These are phyloP conservation scores for Xylaria intraflava DNA, from an alignment of 495 filamentous ascomycete genomes.

Conservation along the genomic window DNA sequence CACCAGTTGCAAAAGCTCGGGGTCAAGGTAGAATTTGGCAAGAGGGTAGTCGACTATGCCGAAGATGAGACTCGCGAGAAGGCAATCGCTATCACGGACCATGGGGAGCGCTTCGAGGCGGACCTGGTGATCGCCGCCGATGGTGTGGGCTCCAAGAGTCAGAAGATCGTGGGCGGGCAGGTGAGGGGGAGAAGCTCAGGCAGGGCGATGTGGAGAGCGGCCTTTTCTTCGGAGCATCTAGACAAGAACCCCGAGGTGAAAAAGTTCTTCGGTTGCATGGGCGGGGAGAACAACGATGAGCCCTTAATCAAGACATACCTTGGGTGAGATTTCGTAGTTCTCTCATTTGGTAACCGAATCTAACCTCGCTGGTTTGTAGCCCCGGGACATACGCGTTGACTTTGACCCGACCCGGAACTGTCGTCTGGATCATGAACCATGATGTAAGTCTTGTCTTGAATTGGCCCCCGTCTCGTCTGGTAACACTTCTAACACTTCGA, in stretches of 20 bases:
- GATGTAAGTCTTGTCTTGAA: slow-evolving; percentile 30
- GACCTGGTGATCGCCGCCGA: slow-evolving; percentile 57
- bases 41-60: slow-evolving; percentile 43
- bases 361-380: slow-evolving; percentile 16
- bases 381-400: slow-evolving; percentile 46
- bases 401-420: slow-evolving; percentile 41
- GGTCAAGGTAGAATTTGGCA: slow-evolving; percentile 47
- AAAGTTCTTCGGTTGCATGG: slow-evolving; percentile 38
- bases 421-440: slow-evolving; percentile 54
- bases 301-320: slow-evolving; percentile 38
- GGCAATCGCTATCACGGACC: slow-evolving; percentile 41
- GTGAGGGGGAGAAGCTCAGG: slow-evolving; percentile 42
- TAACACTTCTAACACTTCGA: slow-evolving; percentile 4
- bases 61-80: slow-evolving; percentile 39
- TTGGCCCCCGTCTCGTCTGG: not conserved
- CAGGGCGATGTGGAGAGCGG: slow-evolving; percentile 49
- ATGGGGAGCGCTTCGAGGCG: slow-evolving; percentile 44
- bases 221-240: slow-evolving; percentile 30
- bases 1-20: slow-evolving; percentile 44
- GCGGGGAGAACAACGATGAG: slow-evolving; percentile 29
- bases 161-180: slow-evolving; percentile 44
- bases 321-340: slow-evolving; percentile 25
- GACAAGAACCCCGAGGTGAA: slow-evolving; percentile 40
- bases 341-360: not conserved
- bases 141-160: slow-evolving; percentile 48